Evolutionary conservation across 225 moss, liverwort and hornwort species (phyloP).

Genomic region (Polytrichum commune): DNA sequence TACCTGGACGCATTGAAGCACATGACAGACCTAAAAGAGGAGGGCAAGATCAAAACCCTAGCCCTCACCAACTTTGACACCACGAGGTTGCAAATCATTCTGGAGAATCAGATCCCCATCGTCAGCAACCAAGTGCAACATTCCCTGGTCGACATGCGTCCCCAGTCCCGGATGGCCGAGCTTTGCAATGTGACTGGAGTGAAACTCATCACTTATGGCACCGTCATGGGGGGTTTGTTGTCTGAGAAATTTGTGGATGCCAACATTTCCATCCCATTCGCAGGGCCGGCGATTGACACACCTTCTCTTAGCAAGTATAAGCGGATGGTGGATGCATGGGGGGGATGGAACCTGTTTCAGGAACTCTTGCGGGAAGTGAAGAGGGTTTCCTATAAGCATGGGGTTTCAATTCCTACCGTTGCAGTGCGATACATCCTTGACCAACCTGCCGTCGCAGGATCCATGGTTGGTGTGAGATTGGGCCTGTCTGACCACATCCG

Average conservation of each 20-base stretch:
- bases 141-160: slow-evolving; percentile 64
- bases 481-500: slow-evolving; percentile 75
- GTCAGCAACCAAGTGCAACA: slow-evolving; percentile 72
- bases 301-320: slow-evolving; percentile 93
- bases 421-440: slow-evolving; percentile 89
- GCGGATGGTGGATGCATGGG: slow-evolving; percentile 97
- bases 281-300: slow-evolving; percentile 78
- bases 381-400: slow-evolving; percentile 69
- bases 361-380: slow-evolving; percentile 78
- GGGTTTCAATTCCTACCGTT: slow-evolving; percentile 72
- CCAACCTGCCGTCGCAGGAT: slow-evolving; percentile 85
- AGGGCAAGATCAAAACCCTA: slow-evolving; percentile 63
- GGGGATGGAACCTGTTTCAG: slow-evolving; percentile 91
- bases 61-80: slow-evolving; percentile 68
- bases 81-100: slow-evolving; percentile 49
- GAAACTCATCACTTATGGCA: slow-evolving; percentile 64
- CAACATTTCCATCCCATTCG: slow-evolving; percentile 78
- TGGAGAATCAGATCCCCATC: slow-evolving; percentile 59
- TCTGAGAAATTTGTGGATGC: slow-evolving; percentile 91
- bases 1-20: slow-evolving; percentile 75
- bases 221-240: slow-evolving; percentile 81
- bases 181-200: slow-evolving; percentile 58
- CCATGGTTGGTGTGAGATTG: slow-evolving; percentile 90
- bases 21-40: slow-evolving; percentile 55
- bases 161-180: slow-evolving; percentile 50